Conservation (phyloP, 2,329 filamentous ascomycete genomes). For the Daldinia sp. region DNA sequence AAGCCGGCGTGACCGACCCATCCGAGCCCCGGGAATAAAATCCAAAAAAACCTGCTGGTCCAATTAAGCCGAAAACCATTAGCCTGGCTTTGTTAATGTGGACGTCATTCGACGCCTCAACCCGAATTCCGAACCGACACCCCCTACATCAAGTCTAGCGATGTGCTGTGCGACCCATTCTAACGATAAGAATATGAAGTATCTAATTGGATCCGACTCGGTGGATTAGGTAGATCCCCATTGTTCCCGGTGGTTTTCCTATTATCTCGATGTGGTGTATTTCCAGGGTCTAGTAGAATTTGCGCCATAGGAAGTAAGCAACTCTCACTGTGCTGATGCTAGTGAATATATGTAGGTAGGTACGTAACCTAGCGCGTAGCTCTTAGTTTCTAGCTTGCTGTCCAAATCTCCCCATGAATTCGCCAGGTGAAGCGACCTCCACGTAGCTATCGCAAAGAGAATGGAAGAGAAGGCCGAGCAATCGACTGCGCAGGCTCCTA, state of each 20-base stretch:
- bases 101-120: constrained; percentile 26
- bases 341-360: constrained; percentile 19
- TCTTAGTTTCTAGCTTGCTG: constrained; percentile 3
- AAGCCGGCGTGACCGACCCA: constrained; percentile 1
- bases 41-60: constrained; percentile 4
- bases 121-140: constrained; percentile 9
- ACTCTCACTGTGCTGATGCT: constrained; percentile 5
- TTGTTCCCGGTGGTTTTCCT: constrained; percentile 6
- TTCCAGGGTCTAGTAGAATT: constrained; percentile 15
- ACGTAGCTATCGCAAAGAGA: not conserved
- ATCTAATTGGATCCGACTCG: constrained; percentile 23
- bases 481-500: not conserved
- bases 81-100: constrained; percentile 5
- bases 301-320: too few species aligned
- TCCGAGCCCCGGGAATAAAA: constrained; percentile 13
- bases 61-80: constrained; percentile 5
- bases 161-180: not conserved
- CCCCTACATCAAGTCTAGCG: not conserved
- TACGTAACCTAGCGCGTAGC: constrained; percentile 18
- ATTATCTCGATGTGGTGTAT: constrained; percentile 20
- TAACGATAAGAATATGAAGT: constrained; percentile 21
- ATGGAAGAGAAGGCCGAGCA: constrained; percentile 30
- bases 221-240: constrained; percentile 22
- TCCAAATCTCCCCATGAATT: constrained; percentile 14
- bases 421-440: constrained; percentile 3